Conservation (phyloP, 805 yeast genomes). For the Metschnikowia cerradonensis region DNA sequence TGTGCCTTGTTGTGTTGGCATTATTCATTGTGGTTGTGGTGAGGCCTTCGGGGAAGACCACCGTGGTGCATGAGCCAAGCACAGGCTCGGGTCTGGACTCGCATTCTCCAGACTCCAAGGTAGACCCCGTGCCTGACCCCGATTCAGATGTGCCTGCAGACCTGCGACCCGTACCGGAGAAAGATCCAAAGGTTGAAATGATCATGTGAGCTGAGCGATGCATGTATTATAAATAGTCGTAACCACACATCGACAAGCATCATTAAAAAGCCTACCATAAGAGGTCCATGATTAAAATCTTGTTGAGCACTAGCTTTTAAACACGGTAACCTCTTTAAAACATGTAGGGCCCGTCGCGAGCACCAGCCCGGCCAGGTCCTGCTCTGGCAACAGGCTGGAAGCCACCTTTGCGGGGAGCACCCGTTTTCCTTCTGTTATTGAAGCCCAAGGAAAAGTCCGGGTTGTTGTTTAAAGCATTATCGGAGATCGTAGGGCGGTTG, state of each 20-base stretch:
- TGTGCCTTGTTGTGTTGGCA: constrained; percentile 67
- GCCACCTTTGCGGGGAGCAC: neutral
- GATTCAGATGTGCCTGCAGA: neutral
- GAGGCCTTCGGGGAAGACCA: constrained; percentile 47
- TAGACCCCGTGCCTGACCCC: neutral
- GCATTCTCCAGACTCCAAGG: neutral
- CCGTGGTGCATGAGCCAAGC: constrained; percentile 19
- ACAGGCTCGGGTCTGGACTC: neutral
- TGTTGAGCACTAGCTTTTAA: too few relatives aligned
- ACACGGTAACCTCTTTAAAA: neutral
- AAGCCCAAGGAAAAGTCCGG: constrained; percentile 38
- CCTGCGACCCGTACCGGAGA: constrained; percentile 9
- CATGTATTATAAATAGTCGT: neutral
- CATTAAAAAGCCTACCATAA: too few relatives aligned
- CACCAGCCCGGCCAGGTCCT: constrained; percentile 10
- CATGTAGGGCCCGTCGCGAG: constrained; percentile 18
- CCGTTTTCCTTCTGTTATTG: constrained; percentile 17
- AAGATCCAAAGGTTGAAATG: neutral
- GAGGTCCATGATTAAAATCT: too few relatives aligned
- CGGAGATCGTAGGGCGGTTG: constrained; percentile 32
- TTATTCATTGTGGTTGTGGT: constrained; percentile 66
- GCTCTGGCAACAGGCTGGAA: neutral
- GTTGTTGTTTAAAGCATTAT: constrained; percentile 34
- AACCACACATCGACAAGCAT: too few relatives aligned
- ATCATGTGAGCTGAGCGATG: neutral